Percentiles rank a stretch among this genome's conserved stretches.
phyloP scores from a whole-genome alignment of 441 rosid genomes.

The Aleurites moluccanus region DNA sequence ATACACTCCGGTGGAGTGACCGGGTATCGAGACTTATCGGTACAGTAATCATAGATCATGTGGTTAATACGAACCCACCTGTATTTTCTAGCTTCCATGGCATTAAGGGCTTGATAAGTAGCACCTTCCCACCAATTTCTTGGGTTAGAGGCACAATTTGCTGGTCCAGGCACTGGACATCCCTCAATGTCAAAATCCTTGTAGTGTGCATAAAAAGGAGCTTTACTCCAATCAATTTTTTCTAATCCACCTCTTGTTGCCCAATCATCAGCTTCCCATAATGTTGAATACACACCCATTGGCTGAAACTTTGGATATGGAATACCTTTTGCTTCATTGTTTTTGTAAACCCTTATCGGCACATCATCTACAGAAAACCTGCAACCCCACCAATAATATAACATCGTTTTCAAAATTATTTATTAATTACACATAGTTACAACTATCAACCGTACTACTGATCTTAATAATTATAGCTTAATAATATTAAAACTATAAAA shows the following conservation, averaged over 20 bases:
- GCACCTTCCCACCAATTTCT: constrained; percentile 84
- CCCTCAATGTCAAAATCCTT: constrained; percentile 79
- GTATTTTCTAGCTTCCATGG: constrained; percentile 64
- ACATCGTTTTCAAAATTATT: not conserved
- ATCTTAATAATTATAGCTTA: too few species aligned
- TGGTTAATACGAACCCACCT: constrained; percentile 87
- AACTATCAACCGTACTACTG: not conserved
- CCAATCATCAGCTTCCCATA: constrained; percentile 98
- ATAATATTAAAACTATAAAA: too few species aligned
- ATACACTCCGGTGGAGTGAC: constrained; percentile 67
- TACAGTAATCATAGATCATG: constrained; percentile 80
- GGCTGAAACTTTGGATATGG: constrained; percentile 84
- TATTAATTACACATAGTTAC: not conserved
- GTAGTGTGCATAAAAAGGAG: constrained; percentile 83
- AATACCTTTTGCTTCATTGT: constrained; percentile 65
- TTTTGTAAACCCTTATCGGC: constrained; percentile 77
- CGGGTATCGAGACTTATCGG: constrained; percentile 56
- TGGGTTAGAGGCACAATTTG: constrained; percentile 72
- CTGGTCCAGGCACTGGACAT: constrained; percentile 85
- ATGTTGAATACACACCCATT: constrained; percentile 84
- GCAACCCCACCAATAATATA: constrained; percentile 26
- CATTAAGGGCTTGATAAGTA: constrained; percentile 62
- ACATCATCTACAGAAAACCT: constrained; percentile 76
- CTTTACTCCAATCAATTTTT: constrained; percentile 81
- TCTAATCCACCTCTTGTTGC: constrained; percentile 92